A percentile compares a stretch with the other conserved stretches of the same genome.
phyloP scores from a whole-genome alignment of 2,329 filamentous ascomycete species.

The Paraphoma sp. region DNA sequence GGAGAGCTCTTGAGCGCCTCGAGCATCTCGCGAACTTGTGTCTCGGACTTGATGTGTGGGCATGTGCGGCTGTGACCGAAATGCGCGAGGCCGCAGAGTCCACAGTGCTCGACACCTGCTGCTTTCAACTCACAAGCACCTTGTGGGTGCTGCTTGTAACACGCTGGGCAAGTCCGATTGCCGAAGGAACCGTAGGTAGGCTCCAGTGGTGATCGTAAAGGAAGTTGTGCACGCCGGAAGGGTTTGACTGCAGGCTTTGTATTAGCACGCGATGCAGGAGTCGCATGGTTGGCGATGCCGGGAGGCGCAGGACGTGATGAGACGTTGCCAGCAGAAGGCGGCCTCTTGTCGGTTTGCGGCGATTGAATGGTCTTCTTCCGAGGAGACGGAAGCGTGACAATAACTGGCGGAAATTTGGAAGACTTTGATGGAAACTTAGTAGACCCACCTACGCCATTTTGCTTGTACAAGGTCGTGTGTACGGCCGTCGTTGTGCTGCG shows the following conservation, averaged over 20 bases:
- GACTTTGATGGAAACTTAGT: slow-evolving; percentile 10
- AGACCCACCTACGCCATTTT: slow-evolving; percentile 30
- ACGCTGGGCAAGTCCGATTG: slow-evolving; percentile 58
- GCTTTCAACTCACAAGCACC: slow-evolving; percentile 68
- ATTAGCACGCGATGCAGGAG: slow-evolving; percentile 16
- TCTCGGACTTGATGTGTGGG: slow-evolving; percentile 67
- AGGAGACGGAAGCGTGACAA: slow-evolving; percentile 1
- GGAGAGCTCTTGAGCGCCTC: slow-evolving; percentile 65
- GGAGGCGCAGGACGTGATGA: neutral
- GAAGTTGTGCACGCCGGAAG: slow-evolving; percentile 39
- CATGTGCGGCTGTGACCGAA: slow-evolving; percentile 64
- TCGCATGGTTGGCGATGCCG: neutral
- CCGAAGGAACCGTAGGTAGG: slow-evolving; percentile 24
- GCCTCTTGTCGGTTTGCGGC: neutral
- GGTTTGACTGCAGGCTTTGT: slow-evolving; percentile 33
- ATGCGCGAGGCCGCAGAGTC: slow-evolving; percentile 69
- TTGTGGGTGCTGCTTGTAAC: slow-evolving; percentile 58
- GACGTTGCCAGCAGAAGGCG: neutral
- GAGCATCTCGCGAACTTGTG: slow-evolving; percentile 69
- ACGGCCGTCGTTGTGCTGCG: slow-evolving; percentile 10
- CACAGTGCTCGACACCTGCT: slow-evolving; percentile 66
- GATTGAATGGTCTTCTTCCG: neutral
- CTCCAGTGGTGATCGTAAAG: slow-evolving; percentile 35
- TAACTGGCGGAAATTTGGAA: slow-evolving; percentile 8
- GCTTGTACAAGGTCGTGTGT: slow-evolving; percentile 21